These are phyloP conservation scores for Cladobotryum mycophilum DNA, from an alignment of 2,329 filamentous ascomycete genomes.

Conservation along the genomic window DNA sequence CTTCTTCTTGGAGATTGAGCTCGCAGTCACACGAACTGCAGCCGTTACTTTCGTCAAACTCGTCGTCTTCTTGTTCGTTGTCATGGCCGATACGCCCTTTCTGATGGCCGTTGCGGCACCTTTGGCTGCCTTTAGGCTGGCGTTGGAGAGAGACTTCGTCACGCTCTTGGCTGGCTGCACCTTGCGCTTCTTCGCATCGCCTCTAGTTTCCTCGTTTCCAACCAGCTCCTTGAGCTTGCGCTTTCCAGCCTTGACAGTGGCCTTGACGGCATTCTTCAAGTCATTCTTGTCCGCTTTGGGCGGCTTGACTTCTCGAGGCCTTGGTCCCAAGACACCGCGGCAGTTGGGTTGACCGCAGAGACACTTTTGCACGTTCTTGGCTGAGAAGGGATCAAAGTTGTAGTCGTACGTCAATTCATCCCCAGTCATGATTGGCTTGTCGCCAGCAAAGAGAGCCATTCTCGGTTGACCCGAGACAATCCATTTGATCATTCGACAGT, in stretches of 20 bases:
- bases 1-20: background rate
- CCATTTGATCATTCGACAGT: slow-evolving; percentile 98
- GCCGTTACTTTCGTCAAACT: background rate
- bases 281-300: slow-evolving; percentile 34
- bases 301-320: slow-evolving; percentile 49
- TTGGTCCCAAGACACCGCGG: slow-evolving; percentile 57
- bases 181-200: slow-evolving; percentile 40
- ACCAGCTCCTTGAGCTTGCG: slow-evolving; percentile 50
- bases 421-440: slow-evolving; percentile 83
- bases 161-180: slow-evolving; percentile 27
- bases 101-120: slow-evolving; percentile 31
- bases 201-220: slow-evolving; percentile 32
- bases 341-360: slow-evolving; percentile 59
- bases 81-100: slow-evolving; percentile 29
- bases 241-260: slow-evolving; percentile 44
- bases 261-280: slow-evolving; percentile 33
- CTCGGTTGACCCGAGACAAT: slow-evolving; percentile 87
- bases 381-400: slow-evolving; percentile 64
- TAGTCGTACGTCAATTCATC: slow-evolving; percentile 95
- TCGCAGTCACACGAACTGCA: slow-evolving; percentile 13
- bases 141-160: slow-evolving; percentile 29
- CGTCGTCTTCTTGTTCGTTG: slow-evolving; percentile 23
- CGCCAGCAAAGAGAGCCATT: slow-evolving; percentile 94
- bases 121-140: slow-evolving; percentile 31
- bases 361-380: slow-evolving; percentile 62